phyloP scores from a whole-genome alignment of 257 asterid genomes.

The Verbascum thapsus region DNA sequence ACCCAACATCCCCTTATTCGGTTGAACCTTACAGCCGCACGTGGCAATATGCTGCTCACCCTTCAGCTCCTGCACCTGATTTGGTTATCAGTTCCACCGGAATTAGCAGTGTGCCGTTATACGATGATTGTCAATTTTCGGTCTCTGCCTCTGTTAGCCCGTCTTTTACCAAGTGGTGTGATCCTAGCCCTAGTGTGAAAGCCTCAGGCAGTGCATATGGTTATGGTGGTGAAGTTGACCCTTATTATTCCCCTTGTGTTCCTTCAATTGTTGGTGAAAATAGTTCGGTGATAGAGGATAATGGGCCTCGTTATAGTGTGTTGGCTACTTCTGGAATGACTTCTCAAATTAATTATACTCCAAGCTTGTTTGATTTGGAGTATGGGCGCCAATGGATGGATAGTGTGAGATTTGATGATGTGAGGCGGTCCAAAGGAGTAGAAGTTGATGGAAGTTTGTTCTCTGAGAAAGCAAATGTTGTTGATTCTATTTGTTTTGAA shows the following conservation, averaged over 20 bases:
- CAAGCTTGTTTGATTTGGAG: constrained; percentile 58
- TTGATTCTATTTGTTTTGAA: constrained; percentile 39
- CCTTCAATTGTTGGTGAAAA: constrained; percentile 46
- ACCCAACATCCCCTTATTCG: constrained; percentile 44
- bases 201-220: constrained; percentile 29
- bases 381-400: constrained; percentile 53
- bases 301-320: constrained; percentile 41
- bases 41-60: constrained; percentile 53
- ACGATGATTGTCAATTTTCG: constrained; percentile 44
- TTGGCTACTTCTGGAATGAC: constrained; percentile 47
- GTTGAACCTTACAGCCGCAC: constrained; percentile 44
- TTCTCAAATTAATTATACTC: constrained; percentile 59
- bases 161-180: constrained; percentile 47
- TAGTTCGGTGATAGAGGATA: constrained; percentile 35
- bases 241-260: constrained; percentile 49
- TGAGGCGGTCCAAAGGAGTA: constrained; percentile 44
- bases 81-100: constrained; percentile 44
- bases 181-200: constrained; percentile 33
- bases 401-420: constrained; percentile 49
- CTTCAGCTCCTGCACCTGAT: constrained; percentile 52
- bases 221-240: constrained; percentile 50
- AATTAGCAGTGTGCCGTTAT: constrained; percentile 36
- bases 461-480: constrained; percentile 38
- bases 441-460: constrained; percentile 42
- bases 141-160: constrained; percentile 39